Percentiles rank a stretch among this genome's conserved stretches.
These are phyloP conservation scores for Gossypium herbaceum DNA, from an alignment of 345 rosid genomes.

Conservation along the genomic window DNA sequence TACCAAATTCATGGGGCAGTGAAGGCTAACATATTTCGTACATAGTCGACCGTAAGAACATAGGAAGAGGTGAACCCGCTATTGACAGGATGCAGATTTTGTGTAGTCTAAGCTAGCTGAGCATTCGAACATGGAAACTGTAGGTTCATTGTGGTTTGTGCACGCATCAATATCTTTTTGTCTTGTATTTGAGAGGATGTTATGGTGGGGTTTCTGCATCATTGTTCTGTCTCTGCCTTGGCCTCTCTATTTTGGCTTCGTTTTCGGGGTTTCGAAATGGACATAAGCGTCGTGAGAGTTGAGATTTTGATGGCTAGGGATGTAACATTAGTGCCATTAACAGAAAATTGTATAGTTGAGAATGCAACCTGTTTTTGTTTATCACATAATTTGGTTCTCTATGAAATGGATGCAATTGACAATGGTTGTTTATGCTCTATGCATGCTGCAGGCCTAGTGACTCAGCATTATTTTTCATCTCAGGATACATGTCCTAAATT, in stretches of 20 bases:
- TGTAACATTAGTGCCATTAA: constrained; percentile 19
- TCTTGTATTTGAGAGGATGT: constrained; percentile 18
- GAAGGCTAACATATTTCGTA: constrained; percentile 31
- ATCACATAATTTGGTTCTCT: constrained; percentile 4
- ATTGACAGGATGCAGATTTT: constrained; percentile 32
- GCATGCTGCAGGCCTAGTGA: not conserved
- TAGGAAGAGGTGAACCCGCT: constrained; percentile 31
- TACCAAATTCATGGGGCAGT: constrained; percentile 18
- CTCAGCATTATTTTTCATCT: not conserved
- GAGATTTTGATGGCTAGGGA: constrained; percentile 21
- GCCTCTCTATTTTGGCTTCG: constrained; percentile 10
- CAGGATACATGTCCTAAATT: not conserved
- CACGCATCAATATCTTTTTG: constrained; percentile 1
- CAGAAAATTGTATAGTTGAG: constrained; percentile 29
- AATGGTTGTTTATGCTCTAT: not conserved
- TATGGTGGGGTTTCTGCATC: constrained; percentile 12
- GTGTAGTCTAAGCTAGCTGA: constrained; percentile 22
- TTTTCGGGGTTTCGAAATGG: constrained; percentile 14
- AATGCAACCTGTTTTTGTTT: not conserved
- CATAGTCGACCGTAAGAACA: constrained; percentile 36
- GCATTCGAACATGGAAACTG: constrained; percentile 2
- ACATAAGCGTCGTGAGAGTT: not conserved
- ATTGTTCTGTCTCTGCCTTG: constrained; percentile 1
- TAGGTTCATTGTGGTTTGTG: constrained; percentile 20
- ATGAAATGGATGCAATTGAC: constrained; percentile 6